Evolutionary conservation across 108 stramenopile genomes (phyloP).

Genomic region (Fistulifera solaris): DNA sequence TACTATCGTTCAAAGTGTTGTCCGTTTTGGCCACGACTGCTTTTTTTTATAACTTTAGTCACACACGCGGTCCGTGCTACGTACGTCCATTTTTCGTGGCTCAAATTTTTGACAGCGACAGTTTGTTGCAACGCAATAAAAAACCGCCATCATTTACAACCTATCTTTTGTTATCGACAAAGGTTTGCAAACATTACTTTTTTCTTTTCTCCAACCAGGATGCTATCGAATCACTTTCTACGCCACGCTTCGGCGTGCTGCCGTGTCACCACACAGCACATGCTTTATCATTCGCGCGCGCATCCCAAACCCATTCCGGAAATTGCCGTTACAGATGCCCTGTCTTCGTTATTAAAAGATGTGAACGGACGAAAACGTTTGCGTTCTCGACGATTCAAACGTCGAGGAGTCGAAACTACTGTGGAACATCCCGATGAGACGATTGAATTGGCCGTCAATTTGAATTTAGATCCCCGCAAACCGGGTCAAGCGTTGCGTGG

Average conservation of each 20-base stretch:
- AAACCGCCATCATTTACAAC: too few relatives aligned
- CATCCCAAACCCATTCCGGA: constrained; percentile 45
- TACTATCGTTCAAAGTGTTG: too few relatives aligned
- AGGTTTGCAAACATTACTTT: constrained; percentile 1
- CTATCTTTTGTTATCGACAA: too few relatives aligned
- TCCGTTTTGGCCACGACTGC: too few relatives aligned
- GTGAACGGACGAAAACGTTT: constrained; percentile 41
- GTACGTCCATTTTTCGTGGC: too few relatives aligned
- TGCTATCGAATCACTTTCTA: too few relatives aligned
- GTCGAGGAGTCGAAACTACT: background rate
- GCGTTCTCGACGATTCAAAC: constrained; percentile 18
- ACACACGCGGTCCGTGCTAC: too few relatives aligned
- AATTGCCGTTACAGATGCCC: constrained; percentile 32
- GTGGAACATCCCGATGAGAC: constrained; percentile 47
- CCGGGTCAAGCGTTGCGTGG: constrained; percentile 88
- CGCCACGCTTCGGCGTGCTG: too few relatives aligned
- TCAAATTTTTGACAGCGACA: too few relatives aligned
- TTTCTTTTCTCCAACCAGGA: background rate
- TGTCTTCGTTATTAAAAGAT: constrained; percentile 40
- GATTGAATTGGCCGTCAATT: constrained; percentile 76
- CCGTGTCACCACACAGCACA: too few relatives aligned
- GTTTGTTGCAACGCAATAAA: too few relatives aligned
- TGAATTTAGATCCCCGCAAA: constrained; percentile 92
- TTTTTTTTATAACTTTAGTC: too few relatives aligned
- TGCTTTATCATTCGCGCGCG: constrained; percentile 48